Base-by-base conservation (phyloP, 768 basidiomycete genomes). In the Lactarius hengduanensis region DNA sequence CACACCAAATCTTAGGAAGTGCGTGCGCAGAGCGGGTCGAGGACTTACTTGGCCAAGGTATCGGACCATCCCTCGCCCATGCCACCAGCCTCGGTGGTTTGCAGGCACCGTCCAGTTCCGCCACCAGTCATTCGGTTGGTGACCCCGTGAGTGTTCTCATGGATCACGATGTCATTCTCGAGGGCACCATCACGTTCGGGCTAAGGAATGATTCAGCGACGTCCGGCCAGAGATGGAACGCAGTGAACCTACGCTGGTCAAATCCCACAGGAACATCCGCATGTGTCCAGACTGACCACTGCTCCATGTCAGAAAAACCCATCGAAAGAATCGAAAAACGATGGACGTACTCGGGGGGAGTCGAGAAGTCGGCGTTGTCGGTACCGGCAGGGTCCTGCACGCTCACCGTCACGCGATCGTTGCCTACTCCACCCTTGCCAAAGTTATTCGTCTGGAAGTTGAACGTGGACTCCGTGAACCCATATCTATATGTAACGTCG, bases 61-160 rank as follows among this genome's bases (percentile, higher is more conserved):
- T 87, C 81, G 89, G 83, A 83, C 86, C 86, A 89, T n/a, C 86
- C 87, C 74, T 90, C 88, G 55, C 87, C 87, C 81, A 89, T 81
- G 18, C 87, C 88, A 30, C 85, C 84, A 3, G 87, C 79, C 72
- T 89, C 88, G 36, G 79, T 79, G 38, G 81, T 85, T 72, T 87
- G 84, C 67, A 89, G 76, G 77, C 88, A 89, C 16, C 84, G 77
- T 54, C 82, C 83, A 32, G 82, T 82, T 30, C 82, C 83, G 41
- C 84, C 82, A 22, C 84, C 84, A 13, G 82, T 84, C 77, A 84
- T 75, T 16, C 70, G 76, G 70, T 75, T 76, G 15, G 74, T 78
- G 72, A 76, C 57, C 83, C 75, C 73, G 71, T 78, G 74, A 67
- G 76, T 61, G 58, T 72, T 79, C 74, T 90, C 81, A 64, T 83